phyloP scores from a whole-genome alignment of 306 rosid species.

The Dryas alaskensis region DNA sequence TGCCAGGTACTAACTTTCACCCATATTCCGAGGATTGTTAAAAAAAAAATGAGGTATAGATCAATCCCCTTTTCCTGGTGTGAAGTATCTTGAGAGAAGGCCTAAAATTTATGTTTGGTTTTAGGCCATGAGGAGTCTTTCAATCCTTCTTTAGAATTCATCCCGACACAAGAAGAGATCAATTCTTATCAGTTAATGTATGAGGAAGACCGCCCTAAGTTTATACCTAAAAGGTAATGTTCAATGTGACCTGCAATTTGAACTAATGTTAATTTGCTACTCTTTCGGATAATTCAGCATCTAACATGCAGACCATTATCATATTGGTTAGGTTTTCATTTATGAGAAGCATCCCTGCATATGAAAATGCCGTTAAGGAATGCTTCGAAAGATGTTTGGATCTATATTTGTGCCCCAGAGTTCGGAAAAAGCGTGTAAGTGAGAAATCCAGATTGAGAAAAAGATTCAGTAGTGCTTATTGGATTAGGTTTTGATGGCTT shows the following conservation, averaged over 20 bases:
- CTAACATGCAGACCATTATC: constrained; percentile 16
- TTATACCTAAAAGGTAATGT: constrained; percentile 72
- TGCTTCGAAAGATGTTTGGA: constrained; percentile 85
- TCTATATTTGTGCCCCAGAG: constrained; percentile 87
- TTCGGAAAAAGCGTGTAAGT: constrained; percentile 85
- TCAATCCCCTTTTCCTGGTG: not conserved
- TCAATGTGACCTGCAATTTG: not conserved
- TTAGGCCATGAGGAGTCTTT: constrained; percentile 91
- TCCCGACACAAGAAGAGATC: constrained; percentile 92
- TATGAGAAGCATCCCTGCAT: constrained; percentile 87
- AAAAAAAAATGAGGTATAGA: not conserved
- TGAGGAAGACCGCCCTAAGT: constrained; percentile 91
- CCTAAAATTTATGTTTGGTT: constrained; percentile 6
- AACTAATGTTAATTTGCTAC: not conserved
- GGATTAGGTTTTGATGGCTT: not conserved
- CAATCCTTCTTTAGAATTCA: constrained; percentile 89
- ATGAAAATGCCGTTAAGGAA: constrained; percentile 74
- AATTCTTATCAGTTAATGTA: constrained; percentile 75
- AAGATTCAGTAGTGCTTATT: constrained; percentile 14
- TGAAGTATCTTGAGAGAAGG: constrained; percentile 10
- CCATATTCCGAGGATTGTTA: constrained; percentile 13
- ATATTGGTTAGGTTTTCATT: constrained; percentile 56
- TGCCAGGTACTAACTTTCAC: constrained; percentile 60
- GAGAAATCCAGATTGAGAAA: constrained; percentile 11
- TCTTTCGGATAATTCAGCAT: constrained; percentile 11